Evolutionary conservation across 1,284 basidiomycete genomes (phyloP).

Genomic region (Fomitopsis betulina): DNA sequence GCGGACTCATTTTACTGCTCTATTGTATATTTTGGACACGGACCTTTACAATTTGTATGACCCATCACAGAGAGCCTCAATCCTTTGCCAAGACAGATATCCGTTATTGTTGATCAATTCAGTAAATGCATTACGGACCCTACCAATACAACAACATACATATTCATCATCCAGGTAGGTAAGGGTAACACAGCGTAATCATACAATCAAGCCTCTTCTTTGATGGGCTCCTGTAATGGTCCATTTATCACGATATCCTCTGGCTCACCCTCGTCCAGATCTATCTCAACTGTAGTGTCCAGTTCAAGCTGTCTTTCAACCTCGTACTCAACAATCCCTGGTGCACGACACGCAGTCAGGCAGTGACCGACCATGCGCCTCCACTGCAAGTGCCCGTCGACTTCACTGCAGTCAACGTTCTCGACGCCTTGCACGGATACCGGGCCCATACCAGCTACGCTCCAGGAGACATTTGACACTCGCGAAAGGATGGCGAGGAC

Average conservation of each 20-base stretch:
- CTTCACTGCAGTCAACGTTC: conserved; percentile 54
- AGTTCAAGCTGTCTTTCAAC: conserved; percentile 32
- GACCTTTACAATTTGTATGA: neutral
- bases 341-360: conserved; percentile 35
- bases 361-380: conserved; percentile 44
- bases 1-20: too few relatives aligned
- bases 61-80: too few relatives aligned
- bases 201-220: too few relatives aligned
- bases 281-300: conserved; percentile 19
- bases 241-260: too few relatives aligned
- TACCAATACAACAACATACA: too few relatives aligned
- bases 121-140: too few relatives aligned
- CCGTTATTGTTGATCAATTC: too few relatives aligned
- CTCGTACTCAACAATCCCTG: conserved; percentile 35
- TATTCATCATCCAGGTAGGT: too few relatives aligned
- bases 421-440: conserved; percentile 67
- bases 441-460: conserved; percentile 63
- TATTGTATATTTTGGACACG: neutral
- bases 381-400: conserved; percentile 55
- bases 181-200: too few relatives aligned
- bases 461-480: conserved; percentile 58
- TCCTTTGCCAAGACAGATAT: too few relatives aligned
- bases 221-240: too few relatives aligned
- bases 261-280: conserved; percentile 16
- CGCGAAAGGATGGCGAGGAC: conserved; percentile 72